Conservation (phyloP, 192 early-diverging fungal genomes). For the Helicostylum pulchrum region DNA sequence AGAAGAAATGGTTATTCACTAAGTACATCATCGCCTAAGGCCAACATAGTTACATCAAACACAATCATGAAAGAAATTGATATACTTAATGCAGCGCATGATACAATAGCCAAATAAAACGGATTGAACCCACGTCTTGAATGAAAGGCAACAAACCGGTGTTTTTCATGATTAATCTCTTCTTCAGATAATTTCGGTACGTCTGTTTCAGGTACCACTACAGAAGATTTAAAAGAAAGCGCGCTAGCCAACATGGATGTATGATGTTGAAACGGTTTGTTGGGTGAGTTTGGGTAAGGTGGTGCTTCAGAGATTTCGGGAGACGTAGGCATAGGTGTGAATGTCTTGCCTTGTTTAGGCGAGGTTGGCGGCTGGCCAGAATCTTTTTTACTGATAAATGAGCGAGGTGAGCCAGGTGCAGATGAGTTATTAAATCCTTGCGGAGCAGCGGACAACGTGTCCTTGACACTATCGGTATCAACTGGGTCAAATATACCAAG, state of each 20-base stretch:
- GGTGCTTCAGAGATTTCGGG: too few relatives aligned
- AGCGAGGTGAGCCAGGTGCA: neutral
- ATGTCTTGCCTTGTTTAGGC: neutral
- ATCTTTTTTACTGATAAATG: neutral
- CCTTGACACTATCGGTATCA: neutral
- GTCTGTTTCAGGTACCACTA: conserved; percentile 1
- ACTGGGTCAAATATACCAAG: neutral
- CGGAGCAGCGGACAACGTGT: neutral
- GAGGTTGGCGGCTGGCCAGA: neutral
- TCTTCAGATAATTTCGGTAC: conserved; percentile 2
- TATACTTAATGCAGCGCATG: conserved; percentile 27
- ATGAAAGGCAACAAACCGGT: conserved; percentile 22
- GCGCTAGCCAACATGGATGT: conserved; percentile 12
- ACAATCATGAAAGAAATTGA: conserved; percentile 47
- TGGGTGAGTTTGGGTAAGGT: too few relatives aligned
- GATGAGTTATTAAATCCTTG: neutral
- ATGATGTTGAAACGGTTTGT: neutral
- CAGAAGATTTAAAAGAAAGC: conserved; percentile 7
- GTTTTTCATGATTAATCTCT: conserved; percentile 1
- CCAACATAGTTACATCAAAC: conserved; percentile 52
- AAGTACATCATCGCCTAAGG: conserved; percentile 38
- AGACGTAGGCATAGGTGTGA: neutral
- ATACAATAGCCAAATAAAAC: conserved; percentile 18
- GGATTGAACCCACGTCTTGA: conserved; percentile 19
- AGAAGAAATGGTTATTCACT: too few relatives aligned